Evolutionary conservation across 441 rosid genomes (phyloP), one percentile per base, ranked within the genome.

Genomic region (Eutrema salsugineum): DNA sequence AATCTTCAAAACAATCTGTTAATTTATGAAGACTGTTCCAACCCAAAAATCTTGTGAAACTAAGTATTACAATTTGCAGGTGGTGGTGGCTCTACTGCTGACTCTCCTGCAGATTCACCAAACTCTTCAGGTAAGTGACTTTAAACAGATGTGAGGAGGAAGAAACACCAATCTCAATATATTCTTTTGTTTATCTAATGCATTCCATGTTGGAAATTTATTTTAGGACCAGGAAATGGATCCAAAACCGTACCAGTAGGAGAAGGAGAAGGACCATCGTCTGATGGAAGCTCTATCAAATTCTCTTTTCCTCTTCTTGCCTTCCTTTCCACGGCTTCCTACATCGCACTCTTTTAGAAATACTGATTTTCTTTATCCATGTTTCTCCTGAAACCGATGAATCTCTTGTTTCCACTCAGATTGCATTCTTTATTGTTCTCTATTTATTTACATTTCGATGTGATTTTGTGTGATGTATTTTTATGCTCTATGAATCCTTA

Each of bases 81-180:
- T 77, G 84, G n/a, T n/a, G 91, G 93, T 76, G 85, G 84, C 71
- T 84, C 96, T 75, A 89, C 86, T 24, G 80, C 94, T 2, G 86
- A 65, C 63, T 78, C 97, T 63, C 97, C 97, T 16, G 77, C 86
- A 47, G 95, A 72, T 57, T 57, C 90, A 77, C 85, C 97, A 53
- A 80, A 73, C 67, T 47, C 84, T 78, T 79, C 89, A 63, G 69
- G 76, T 77, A 80, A 65, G 47, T 72, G 39, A 60, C 15, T 43
- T 39, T 3, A 17, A 46, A 11, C 20, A 6, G 16, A 20, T 49
- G 49, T 16, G 24, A 61, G 11, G 8, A 72, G 11, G 8, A 72
- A 38, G 10, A 42, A 11, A 65, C 44, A 71, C 40, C 1, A n/a
- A 11, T 58, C 36, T 65, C 12, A 22, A 11, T 57, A 5, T 3